Base-by-base conservation (phyloP, 768 basidiomycete species). In the Kwoniella europaea region DNA sequence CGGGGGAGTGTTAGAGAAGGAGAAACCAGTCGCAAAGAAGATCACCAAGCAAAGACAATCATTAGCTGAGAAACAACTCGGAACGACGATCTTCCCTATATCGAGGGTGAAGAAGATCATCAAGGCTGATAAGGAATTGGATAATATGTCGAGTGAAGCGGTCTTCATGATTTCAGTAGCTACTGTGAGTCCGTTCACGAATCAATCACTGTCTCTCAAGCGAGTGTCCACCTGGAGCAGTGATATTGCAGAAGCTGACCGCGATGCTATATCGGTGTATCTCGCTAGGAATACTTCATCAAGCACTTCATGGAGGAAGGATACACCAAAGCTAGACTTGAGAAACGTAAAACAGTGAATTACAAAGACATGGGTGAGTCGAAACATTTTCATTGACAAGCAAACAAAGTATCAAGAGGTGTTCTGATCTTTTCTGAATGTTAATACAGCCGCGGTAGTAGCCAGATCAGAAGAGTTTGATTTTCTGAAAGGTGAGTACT, bases 61-160 rank as follows among this genome's bases (percentile, higher is more conserved):
- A 6, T 50, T 80, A 15, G 70, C 79, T 44, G 80, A 81, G 69
- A 81, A 81, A 68, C 72, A 67, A 52, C 88, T 88, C 0, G 93
- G 93, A 43, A 93, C 90, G 76, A 90, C 92, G 1, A 71, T 91
- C 22, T 84, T 94, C 57, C 93, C 93, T 0, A 86, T 91, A 63
- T 85, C 91, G 1, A 87, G 91, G 70, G 90, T 95, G 52, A 92
- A 93, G 82, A 90, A 87, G 84, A 92, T 94, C 59, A 86, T 93
- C 73, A 94, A 92, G 78, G 92, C 91, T 6, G 93, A 95, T 84
- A 91, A 90, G 86, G 93, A 86, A 7, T 62, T 85, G 64, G 76
- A 81, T 43, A 78, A 81, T 67, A 81, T 83, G 74, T 89, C 90
- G 12, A 90, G 86, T 79, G 93, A 95, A 64, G 92, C 92, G 24